Evolutionary conservation across 2,329 filamentous ascomycete genomes (phyloP).

Genomic region (Exophiala sp.): DNA sequence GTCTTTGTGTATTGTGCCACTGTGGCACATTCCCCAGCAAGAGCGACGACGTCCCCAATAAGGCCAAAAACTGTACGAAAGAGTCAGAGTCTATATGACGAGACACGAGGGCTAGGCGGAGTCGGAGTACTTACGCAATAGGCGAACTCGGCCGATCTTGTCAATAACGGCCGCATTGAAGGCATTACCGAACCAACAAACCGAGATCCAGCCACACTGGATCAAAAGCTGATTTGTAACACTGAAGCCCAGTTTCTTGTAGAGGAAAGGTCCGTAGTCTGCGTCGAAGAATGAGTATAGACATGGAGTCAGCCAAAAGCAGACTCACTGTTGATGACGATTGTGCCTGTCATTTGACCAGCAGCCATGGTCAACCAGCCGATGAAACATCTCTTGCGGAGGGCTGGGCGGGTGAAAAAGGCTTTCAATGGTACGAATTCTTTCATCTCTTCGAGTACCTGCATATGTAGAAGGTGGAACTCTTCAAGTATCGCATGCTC

Average conservation of each 20-base stretch:
- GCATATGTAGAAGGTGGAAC: background rate
- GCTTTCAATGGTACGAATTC: background rate
- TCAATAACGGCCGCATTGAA: constrained; percentile 36
- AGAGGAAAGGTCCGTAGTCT: constrained; percentile 19
- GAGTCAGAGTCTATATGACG: background rate
- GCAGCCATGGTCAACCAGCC: background rate
- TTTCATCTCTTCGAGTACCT: background rate
- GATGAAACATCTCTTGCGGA: background rate
- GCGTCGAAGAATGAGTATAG: background rate
- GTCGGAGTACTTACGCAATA: constrained; percentile 15
- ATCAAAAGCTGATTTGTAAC: constrained; percentile 8
- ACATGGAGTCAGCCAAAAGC: background rate
- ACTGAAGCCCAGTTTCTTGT: constrained; percentile 11
- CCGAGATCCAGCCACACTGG: constrained; percentile 10
- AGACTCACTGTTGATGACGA: background rate
- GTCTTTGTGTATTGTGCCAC: constrained; percentile 48
- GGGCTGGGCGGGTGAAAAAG: background rate
- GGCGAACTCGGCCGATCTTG: constrained; percentile 36
- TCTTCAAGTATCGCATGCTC: background rate
- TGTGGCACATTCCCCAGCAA: constrained; percentile 39
- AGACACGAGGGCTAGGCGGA: no score
- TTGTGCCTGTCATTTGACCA: background rate
- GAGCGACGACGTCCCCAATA: constrained; percentile 32
- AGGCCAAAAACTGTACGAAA: constrained; percentile 34
- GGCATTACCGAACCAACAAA: constrained; percentile 9